A percentile compares a stretch with the other conserved stretches of the same genome.
Evolutionary conservation across 495 filamentous ascomycete species (phyloP).

Genomic region (Evansstolkia leycettana): DNA sequence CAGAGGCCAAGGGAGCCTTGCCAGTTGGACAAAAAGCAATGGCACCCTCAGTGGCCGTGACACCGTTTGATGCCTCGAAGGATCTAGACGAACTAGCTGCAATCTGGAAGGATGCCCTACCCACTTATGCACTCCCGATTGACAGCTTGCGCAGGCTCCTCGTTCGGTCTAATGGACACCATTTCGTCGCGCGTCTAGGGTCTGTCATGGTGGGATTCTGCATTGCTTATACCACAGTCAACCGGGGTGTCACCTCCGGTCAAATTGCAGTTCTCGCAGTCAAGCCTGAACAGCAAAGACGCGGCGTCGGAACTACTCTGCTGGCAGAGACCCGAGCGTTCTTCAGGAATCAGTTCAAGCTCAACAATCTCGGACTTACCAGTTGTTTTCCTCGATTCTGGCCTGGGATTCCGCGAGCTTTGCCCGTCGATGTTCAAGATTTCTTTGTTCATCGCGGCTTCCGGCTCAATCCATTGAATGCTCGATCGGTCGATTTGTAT

Average conservation of each 20-base stretch:
- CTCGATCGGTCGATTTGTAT: slow-evolving; percentile 30
- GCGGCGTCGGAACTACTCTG: slow-evolving; percentile 32
- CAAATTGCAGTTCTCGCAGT: slow-evolving; percentile 33
- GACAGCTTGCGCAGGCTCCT: slow-evolving; percentile 19
- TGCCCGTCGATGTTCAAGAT: slow-evolving; percentile 19
- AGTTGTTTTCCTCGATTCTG: slow-evolving; percentile 37
- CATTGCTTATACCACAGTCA: slow-evolving; percentile 21
- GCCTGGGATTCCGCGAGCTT: slow-evolving; percentile 32
- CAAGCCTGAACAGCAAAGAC: slow-evolving; percentile 19
- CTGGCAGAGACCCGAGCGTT: slow-evolving; percentile 21
- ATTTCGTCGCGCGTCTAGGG: slow-evolving; percentile 22
- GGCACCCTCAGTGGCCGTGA: slow-evolving; percentile 9
- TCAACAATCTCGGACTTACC: slow-evolving; percentile 21
- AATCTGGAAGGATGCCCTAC: slow-evolving; percentile 29
- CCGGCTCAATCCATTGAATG: slow-evolving; percentile 13
- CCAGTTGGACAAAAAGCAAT: slow-evolving; percentile 18
- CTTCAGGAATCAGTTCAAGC: slow-evolving; percentile 13
- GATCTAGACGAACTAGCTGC: slow-evolving; percentile 20
- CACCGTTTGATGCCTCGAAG: slow-evolving; percentile 8
- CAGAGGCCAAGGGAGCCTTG: slow-evolving; percentile 19
- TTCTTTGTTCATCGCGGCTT: slow-evolving; percentile 38
- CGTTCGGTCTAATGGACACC: slow-evolving; percentile 11
- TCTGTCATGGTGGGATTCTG: slow-evolving; percentile 30
- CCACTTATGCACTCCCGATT: slow-evolving; percentile 23
- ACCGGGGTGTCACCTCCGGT: slow-evolving; percentile 13